Percentiles rank a stretch among this genome's conserved stretches.
These are phyloP conservation scores for Colletotrichum sp. DNA, from an alignment of 2,329 filamentous ascomycete species.

Conservation along the genomic window DNA sequence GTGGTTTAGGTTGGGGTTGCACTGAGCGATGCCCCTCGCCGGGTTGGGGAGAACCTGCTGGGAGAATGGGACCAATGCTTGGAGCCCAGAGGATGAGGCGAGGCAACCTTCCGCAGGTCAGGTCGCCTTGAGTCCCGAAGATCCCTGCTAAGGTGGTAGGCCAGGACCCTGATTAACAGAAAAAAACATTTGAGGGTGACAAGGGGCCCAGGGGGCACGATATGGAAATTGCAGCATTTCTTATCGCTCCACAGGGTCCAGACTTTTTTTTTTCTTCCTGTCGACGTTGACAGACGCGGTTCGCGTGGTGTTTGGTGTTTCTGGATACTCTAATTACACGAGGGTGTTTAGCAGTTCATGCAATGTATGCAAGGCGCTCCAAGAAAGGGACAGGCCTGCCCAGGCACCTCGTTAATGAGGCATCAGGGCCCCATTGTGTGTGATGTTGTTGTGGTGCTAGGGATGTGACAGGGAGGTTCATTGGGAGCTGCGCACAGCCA, in stretches of 20 bases:
- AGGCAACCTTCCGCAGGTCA: not conserved
- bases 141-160: conserved; percentile 1
- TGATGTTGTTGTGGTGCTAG: not conserved
- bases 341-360: conserved; percentile 5
- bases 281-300: not conserved
- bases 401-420: not conserved
- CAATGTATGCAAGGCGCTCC: not conserved
- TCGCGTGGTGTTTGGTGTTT: not conserved
- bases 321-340: not conserved
- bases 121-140: not conserved
- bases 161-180: conserved; percentile 14
- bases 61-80: not conserved
- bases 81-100: not conserved
- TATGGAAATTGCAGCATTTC: conserved; percentile 1
- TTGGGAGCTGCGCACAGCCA: not conserved
- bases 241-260: not conserved
- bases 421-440: not conserved
- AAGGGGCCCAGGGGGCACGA: not conserved
- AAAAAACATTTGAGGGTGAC: not conserved
- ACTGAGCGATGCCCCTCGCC: not conserved
- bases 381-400: not conserved
- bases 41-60: not conserved
- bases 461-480: conserved; percentile 8
- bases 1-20: not conserved
- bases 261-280: not conserved